These are phyloP conservation scores for Physcia stellaris DNA, from an alignment of 495 filamentous ascomycete genomes.

Conservation along the genomic window DNA sequence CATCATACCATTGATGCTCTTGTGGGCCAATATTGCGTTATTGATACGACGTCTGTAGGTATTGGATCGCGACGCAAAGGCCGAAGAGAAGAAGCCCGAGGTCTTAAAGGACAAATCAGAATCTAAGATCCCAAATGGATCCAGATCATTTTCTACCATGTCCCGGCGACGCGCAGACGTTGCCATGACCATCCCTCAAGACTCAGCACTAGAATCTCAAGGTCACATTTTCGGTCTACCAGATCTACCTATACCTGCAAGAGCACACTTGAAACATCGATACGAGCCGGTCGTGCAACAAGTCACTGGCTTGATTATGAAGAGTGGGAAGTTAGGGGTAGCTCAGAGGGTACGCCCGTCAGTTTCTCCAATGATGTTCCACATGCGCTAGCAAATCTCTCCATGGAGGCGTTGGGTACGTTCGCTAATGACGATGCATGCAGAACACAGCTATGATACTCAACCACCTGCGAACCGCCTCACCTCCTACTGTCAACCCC, in stretches of 20 bases:
- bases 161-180: slow-evolving; percentile 26
- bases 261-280: slow-evolving; percentile 49
- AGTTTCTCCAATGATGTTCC: slow-evolving; percentile 13
- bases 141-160: slow-evolving; percentile 48
- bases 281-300: slow-evolving; percentile 75
- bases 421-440: too few species aligned
- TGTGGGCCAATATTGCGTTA: too few species aligned
- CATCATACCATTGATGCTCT: slow-evolving; percentile 14
- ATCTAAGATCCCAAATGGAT: slow-evolving; percentile 24
- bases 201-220: slow-evolving; percentile 19
- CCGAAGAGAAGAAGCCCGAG: slow-evolving; percentile 50
- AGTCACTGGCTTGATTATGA: slow-evolving; percentile 82
- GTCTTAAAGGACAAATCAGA: slow-evolving; percentile 48
- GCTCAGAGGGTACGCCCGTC: slow-evolving; percentile 60
- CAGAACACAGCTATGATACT: slow-evolving; percentile 81
- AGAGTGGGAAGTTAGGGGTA: slow-evolving; percentile 67
- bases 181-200: slow-evolving; percentile 26
- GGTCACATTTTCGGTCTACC: slow-evolving; percentile 70
- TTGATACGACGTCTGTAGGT: slow-evolving; percentile 31
- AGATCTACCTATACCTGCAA: slow-evolving; percentile 42
- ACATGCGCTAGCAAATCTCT: neutral
- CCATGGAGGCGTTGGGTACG: neutral
- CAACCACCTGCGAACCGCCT: slow-evolving; percentile 70
- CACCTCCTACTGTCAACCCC: slow-evolving; percentile 58
- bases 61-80: slow-evolving; percentile 47